Conservation (phyloP, 2,329 filamentous ascomycete genomes). For the Bipolaris bicolor region DNA sequence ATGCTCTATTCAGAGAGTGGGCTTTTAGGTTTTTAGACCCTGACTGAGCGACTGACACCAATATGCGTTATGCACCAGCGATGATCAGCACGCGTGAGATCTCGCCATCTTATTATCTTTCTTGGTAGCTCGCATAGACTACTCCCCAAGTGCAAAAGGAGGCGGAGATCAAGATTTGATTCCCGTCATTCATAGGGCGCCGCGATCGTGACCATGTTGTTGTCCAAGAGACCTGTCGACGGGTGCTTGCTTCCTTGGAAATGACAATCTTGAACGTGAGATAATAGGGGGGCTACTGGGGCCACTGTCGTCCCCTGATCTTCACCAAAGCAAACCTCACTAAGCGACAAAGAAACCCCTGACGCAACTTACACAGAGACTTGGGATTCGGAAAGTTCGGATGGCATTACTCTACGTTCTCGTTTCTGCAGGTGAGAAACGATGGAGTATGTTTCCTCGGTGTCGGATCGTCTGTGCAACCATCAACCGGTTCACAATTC, state of each 20-base stretch:
- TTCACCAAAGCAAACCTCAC: neutral
- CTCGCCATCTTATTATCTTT: neutral
- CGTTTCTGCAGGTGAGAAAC: too few relatives aligned
- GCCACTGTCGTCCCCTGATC: conserved; percentile 6
- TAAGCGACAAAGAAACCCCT: neutral
- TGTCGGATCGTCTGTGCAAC: conserved; percentile 11
- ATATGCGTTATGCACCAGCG: neutral
- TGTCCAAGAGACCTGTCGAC: neutral
- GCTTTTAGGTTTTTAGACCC: neutral
- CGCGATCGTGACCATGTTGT: neutral
- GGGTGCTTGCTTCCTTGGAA: conserved; percentile 14
- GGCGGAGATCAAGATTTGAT: neutral
- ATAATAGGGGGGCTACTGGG: conserved; percentile 1
- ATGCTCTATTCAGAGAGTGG: too few relatives aligned
- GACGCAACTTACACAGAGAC: neutral
- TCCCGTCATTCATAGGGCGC: neutral
- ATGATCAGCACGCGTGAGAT: neutral
- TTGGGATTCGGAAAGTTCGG: neutral
- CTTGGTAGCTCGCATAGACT: too few relatives aligned
- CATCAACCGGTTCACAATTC: neutral
- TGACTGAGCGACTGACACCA: neutral
- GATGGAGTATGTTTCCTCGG: neutral
- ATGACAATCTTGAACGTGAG: conserved; percentile 5
- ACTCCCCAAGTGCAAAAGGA: neutral
- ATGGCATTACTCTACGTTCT: too few relatives aligned